A percentile compares a stretch with the other conserved stretches of the same genome.
phyloP scores from a whole-genome alignment of 2,329 filamentous ascomycete species.

The Colletotrichum spinosum region DNA sequence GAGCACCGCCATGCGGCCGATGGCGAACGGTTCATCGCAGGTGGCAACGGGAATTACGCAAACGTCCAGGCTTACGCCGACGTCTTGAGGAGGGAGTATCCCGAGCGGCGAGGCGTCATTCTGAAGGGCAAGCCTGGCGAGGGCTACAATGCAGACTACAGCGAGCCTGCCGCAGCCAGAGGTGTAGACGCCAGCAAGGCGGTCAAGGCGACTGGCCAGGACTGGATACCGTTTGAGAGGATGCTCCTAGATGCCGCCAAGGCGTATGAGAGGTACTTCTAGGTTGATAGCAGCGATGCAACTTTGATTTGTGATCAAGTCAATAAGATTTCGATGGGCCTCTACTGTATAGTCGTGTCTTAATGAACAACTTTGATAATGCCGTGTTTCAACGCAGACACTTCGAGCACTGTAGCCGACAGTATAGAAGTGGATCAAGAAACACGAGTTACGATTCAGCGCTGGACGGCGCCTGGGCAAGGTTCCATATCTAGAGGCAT shows the following conservation, averaged over 20 bases:
- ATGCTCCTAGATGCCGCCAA: constrained; percentile 34
- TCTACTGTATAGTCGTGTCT: not conserved
- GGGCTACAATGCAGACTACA: constrained; percentile 25
- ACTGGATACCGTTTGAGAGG: constrained; percentile 26
- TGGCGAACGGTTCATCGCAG: constrained; percentile 20
- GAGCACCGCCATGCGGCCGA: not conserved
- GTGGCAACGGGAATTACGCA: constrained; percentile 16
- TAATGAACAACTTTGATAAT: not conserved
- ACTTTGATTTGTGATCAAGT: not conserved
- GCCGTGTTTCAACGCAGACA: no score
- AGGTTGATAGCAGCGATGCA: not conserved
- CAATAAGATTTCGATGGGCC: not conserved
- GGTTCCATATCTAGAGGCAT: no score
- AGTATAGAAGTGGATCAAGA: no score
- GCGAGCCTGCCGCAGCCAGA: constrained; percentile 7
- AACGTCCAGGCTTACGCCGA: constrained; percentile 28
- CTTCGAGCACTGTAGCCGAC: no score
- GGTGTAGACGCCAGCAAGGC: constrained; percentile 32
- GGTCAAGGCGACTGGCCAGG: constrained; percentile 22
- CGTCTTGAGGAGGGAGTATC: constrained; percentile 21
- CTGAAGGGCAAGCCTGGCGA: constrained; percentile 28
- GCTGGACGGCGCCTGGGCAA: no score
- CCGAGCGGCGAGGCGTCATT: constrained; percentile 18
- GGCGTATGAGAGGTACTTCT: constrained; percentile 30
- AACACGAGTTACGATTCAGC: no score